These are phyloP conservation scores for Ophiosphaerella korrae DNA, from an alignment of 2,329 filamentous ascomycete species.

Conservation along the genomic window DNA sequence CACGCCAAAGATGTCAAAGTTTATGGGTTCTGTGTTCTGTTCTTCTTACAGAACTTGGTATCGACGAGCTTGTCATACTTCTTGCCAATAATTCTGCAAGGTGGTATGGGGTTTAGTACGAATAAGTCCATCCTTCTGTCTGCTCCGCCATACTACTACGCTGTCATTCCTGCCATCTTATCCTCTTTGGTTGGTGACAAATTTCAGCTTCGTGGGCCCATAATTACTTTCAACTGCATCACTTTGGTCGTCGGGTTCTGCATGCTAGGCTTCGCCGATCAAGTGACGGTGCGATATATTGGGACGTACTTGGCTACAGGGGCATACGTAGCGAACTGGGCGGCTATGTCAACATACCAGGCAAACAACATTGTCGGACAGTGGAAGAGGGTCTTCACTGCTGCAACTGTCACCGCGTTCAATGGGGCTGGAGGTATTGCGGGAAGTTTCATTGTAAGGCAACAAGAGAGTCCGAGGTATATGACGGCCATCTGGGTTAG, in stretches of 20 bases:
- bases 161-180: conserved; percentile 66
- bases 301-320: conserved; percentile 70
- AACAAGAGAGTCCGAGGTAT: conserved; percentile 66
- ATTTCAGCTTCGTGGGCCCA: conserved; percentile 63
- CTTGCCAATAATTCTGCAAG: conserved; percentile 63
- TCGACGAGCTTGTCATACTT: conserved; percentile 70
- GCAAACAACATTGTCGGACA: conserved; percentile 58
- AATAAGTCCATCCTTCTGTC: conserved; percentile 62
- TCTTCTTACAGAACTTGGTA: conserved; percentile 70
- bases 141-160: conserved; percentile 71
- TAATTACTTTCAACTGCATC: conserved; percentile 68
- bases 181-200: conserved; percentile 68
- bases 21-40: conserved; percentile 68
- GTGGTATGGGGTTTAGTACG: conserved; percentile 53
- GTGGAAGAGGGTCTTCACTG: conserved; percentile 68
- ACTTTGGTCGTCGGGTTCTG: conserved; percentile 67
- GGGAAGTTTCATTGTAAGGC: conserved; percentile 68
- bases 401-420: conserved; percentile 63
- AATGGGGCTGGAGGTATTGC: conserved; percentile 69
- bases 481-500: conserved; percentile 70
- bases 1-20: conserved; percentile 66
- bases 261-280: conserved; percentile 66
- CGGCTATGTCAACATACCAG: conserved; percentile 64
- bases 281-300: conserved; percentile 66
- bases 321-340: conserved; percentile 72